Conservation (phyloP, 2,329 filamentous ascomycete species). For the Hypoxylon rubiginosum region DNA sequence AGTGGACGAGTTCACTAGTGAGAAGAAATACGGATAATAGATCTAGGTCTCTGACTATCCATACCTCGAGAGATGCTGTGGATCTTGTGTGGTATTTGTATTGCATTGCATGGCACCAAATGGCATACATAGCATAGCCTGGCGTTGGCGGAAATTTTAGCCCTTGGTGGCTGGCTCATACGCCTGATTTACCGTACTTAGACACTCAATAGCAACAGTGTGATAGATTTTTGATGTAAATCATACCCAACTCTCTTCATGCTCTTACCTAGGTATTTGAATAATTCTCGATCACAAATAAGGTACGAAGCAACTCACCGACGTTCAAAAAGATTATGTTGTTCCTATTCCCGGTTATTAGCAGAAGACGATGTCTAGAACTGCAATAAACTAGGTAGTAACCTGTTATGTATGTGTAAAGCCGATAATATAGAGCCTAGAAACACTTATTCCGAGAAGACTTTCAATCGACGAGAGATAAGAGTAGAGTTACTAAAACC, state of each 20-base stretch:
- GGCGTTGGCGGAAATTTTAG: conserved; percentile 16
- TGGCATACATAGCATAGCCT: conserved; percentile 22
- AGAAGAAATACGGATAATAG: conserved; percentile 17
- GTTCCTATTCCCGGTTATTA: background rate
- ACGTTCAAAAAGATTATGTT: background rate
- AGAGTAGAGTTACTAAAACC: background rate
- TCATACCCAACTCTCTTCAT: background rate
- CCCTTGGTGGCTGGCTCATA: background rate
- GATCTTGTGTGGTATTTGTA: conserved; percentile 10
- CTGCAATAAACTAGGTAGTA: no score
- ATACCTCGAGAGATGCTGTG: background rate
- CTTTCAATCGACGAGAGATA: background rate
- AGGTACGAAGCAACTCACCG: background rate
- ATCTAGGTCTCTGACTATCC: background rate
- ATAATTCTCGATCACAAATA: background rate
- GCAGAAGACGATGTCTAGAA: background rate
- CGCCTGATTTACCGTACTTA: background rate
- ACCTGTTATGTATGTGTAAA: no score
- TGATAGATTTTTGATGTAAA: background rate
- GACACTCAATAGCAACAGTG: background rate
- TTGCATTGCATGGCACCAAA: conserved; percentile 19
- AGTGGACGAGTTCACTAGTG: conserved; percentile 21
- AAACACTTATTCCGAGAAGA: background rate
- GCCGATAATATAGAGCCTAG: background rate
- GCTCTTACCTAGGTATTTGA: background rate